Evolutionary conservation across 2,329 filamentous ascomycete species (phyloP), one percentile per base, ranked within the genome.

Genomic region (Hymenoscyphus linearis): DNA sequence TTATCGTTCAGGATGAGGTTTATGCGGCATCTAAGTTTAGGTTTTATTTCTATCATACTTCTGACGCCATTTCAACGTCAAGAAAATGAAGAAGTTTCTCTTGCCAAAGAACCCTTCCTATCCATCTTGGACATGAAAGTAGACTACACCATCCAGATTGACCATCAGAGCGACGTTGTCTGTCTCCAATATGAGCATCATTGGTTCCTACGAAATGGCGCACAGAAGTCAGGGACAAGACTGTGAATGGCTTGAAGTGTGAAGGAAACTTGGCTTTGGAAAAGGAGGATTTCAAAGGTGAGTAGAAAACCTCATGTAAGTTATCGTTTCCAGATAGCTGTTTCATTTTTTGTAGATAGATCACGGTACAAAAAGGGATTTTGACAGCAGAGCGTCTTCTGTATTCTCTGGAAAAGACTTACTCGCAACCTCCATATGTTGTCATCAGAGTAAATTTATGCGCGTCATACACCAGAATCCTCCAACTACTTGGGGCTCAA

Each of bases 41-140:
- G 0, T 76, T 78, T 60, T 73, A 80, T 9, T 40, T 40, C 53
- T 77, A 79, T 50, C 76, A 75, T 6, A 71, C 74, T 1, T 26
- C 50, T n/a, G n/a, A n/a, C n/a, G n/a, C n/a, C n/a, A n/a, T n/a
- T n/a, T n/a, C n/a, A n/a, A n/a, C n/a, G n/a, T n/a, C n/a, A n/a
- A 6, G n/a, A 18, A 10, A 18, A 52, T 4, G 52, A 31, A 2
- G 25, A n/a, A 12, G 56, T 62, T 4, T 26, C 56, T n/a, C 27
- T 62, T 18, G 3, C 56, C 9, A 62, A 59, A 31, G 56, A 59
- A 7, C 60, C 60, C 9, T 62, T 50, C 36, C 44, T 59, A 18
- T 56, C 52, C 22, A 34, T 52, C 22, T 50, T n/a, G n/a, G n/a
- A n/a, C n/a, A n/a, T n/a, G n/a, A n/a, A n/a, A n/a, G n/a, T n/a